phyloP scores from a whole-genome alignment of 768 basidiomycete genomes.

The Termitomyces sp. region DNA sequence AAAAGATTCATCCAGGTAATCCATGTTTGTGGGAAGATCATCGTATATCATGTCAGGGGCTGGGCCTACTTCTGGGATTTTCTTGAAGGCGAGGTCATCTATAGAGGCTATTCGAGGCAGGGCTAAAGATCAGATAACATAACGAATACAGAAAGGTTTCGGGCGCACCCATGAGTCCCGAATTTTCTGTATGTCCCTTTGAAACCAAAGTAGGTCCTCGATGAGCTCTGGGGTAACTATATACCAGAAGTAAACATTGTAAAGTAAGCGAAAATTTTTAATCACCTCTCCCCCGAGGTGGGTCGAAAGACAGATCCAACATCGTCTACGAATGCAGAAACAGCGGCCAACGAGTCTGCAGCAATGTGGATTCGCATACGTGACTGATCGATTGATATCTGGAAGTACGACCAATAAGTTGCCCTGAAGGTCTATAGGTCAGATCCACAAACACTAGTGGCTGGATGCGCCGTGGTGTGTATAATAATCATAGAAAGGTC shows the following conservation, averaged over 20 bases:
- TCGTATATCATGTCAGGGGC: slow-evolving; percentile 89
- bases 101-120: slow-evolving; percentile 52
- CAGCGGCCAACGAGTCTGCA: slow-evolving; percentile 68
- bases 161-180: slow-evolving; percentile 37
- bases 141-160: not conserved
- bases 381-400: slow-evolving; percentile 59
- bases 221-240: slow-evolving; percentile 26
- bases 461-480: slow-evolving; percentile 31
- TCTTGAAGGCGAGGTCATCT: slow-evolving; percentile 80
- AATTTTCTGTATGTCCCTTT: slow-evolving; percentile 15
- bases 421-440: not conserved
- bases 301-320: slow-evolving; percentile 43
- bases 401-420: not conserved
- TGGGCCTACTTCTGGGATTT: slow-evolving; percentile 71
- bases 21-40: slow-evolving; percentile 84
- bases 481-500: slow-evolving; percentile 47
- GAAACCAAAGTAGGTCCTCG: slow-evolving; percentile 34
- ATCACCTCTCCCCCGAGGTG: slow-evolving; percentile 24
- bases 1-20: slow-evolving; percentile 85
- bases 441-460: slow-evolving; percentile 33
- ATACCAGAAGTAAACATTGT: not conserved
- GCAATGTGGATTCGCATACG: slow-evolving; percentile 66
- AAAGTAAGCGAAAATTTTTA: slow-evolving; percentile 15
- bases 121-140: not conserved
- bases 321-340: slow-evolving; percentile 56